Evolutionary conservation across 2,329 filamentous ascomycete genomes (phyloP), one percentile per base, ranked within the genome.

Genomic region (Stemphylium beticola): DNA sequence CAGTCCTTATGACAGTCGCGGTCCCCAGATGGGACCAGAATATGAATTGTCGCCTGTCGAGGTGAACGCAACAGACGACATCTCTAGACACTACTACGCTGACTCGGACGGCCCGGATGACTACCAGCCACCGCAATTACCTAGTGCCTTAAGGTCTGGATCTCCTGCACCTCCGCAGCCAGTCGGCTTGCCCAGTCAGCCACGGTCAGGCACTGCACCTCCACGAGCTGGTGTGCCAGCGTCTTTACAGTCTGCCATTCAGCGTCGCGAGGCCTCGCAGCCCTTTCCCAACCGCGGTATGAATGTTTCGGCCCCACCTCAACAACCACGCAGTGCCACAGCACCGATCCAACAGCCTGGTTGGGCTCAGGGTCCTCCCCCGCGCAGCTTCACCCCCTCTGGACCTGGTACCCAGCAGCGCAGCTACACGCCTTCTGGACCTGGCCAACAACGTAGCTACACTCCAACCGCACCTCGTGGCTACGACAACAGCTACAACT

Each of bases 31-130:
- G 18, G 71, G 67, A 1, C 68, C 67, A 8, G 53, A 66, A 3
- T 75, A 74, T 37, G 72, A 75, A 42, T 60, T 75, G 49, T 74
- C 71, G 2, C 72, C 72, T 14, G 71, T 75, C 5, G 72, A 75
- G 9, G 62, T 50, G 12, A 68, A 58, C 2, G 57, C 62, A n/a
- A 47, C 61, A 10, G 63, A 64, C 37, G 58, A 66, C 17, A 49
- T 46, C 9, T 46, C 58, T 8, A 53, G 51, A 17, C 51, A 64
- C 11, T 61, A 64, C 55, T 66, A 67, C 49, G 49, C 61, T 3
- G 61, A 60, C 34, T 58, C 67, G 1, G 63, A 67, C 22, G 47
- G 32, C 26, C 45, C 62, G 2, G 43, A 68, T 36, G 60, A 68
- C 29, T 72, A 68, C 47, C 45, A 46, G 18, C 60, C 69, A 15